Evolutionary conservation across 306 rosid genomes (phyloP).

Genomic region (Rosa multiflora): DNA sequence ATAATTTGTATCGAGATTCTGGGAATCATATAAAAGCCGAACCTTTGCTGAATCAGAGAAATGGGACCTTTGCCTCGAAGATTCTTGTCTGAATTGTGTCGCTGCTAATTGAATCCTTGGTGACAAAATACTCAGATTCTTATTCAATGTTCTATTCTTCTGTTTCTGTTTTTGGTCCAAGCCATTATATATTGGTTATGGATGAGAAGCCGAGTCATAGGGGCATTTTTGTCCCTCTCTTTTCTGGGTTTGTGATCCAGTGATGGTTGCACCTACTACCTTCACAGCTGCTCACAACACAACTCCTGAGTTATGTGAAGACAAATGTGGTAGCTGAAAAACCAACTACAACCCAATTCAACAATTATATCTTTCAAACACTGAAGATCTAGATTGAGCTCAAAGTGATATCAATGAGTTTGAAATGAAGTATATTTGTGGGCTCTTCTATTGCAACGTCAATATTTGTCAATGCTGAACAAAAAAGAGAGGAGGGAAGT

Average conservation of each 20-base stretch:
- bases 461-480: background rate
- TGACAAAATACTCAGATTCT: conserved; percentile 18
- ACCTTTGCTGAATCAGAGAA: conserved; percentile 11
- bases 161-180: background rate
- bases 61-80: background rate
- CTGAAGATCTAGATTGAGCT: background rate
- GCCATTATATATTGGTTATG: background rate
- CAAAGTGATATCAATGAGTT: background rate
- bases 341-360: background rate
- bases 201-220: background rate
- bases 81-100: conserved; percentile 15
- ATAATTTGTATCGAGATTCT: background rate
- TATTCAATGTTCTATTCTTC: background rate
- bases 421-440: background rate
- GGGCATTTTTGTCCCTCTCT: background rate
- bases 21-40: background rate
- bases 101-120: background rate
- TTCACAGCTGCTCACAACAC: background rate
- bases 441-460: background rate
- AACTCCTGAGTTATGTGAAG: background rate
- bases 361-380: background rate
- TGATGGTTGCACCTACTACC: background rate
- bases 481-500: background rate
- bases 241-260: background rate
- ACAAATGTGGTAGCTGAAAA: background rate